Base-by-base conservation (phyloP, 768 basidiomycete genomes). In the Multifurca ochricompacta region DNA sequence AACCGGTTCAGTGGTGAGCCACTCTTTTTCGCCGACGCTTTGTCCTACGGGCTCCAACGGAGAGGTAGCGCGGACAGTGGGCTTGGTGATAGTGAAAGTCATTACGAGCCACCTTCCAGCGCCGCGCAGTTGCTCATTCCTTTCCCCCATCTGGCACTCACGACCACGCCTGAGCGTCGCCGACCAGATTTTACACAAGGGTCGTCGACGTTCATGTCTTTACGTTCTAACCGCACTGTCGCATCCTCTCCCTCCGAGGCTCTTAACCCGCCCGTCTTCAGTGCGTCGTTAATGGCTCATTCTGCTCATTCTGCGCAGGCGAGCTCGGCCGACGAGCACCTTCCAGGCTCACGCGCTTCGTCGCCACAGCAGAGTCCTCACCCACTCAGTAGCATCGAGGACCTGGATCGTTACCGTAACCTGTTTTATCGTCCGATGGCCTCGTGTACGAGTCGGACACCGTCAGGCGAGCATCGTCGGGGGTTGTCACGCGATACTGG, bases 341-440 rank as follows among this genome's bases (percentile, higher is more conserved):
- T 63, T 42, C 44, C 63, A 18, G 54, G 62, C 43, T 71, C 70
- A 11, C 59, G 63, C 44, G 61, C 67, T 6, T 69, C 70, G 21
- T 73, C 72, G 19, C 57, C 77, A 63, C 53, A 72, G 64, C 59
- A 72, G 65, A 63, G 75, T 10, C 79, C 80, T 23, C 77, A 75
- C n/a, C 75, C 75, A 2, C 68, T 87, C 32, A 77, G 79, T 9
- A 75, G 73, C 52, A 74, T 77, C 0, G 82, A 83, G 52, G 85
- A 88, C 59, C 71, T 88, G 6, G 83, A 86, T n/a, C 74, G 77
- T 10, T 89, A 85, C 71, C 79, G 78, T 34, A 83, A 88, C 62
- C 71, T 90, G 7, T 89, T 89, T 67, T 88, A 84, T 65, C 73
- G 71, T 37, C 83, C 83, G 3, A 53, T 28, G 10, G 58, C 61